A percentile compares a stretch with the other conserved stretches of the same genome.
Conservation (phyloP, 257 asterid genomes). For the Nicotiana noctiflora region DNA sequence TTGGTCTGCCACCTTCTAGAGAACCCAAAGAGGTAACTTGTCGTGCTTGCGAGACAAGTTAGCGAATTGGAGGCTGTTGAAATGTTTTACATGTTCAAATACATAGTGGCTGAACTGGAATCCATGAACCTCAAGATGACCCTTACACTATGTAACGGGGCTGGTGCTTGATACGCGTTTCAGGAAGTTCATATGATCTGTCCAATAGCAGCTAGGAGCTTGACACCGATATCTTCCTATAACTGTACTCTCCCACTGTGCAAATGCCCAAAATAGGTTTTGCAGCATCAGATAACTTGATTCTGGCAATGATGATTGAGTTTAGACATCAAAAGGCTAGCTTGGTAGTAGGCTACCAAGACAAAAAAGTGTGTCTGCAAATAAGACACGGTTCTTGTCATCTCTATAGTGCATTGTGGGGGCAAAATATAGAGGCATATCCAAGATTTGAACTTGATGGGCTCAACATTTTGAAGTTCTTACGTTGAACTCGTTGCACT, state of each 20-base stretch:
- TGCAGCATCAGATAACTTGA: background rate
- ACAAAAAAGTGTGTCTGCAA: background rate
- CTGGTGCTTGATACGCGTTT: conserved; percentile 29
- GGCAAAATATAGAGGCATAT: background rate
- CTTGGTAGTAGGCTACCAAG: background rate
- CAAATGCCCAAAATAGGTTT: background rate
- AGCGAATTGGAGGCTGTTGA: conserved; percentile 93
- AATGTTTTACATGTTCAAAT: conserved; percentile 84
- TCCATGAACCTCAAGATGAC: conserved; percentile 90
- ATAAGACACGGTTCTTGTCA: background rate
- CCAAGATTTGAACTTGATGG: too few species aligned
- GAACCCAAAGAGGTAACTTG: conserved; percentile 57
- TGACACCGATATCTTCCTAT: background rate
- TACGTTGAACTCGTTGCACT: too few species aligned
- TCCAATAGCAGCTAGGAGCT: background rate
- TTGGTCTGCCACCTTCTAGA: conserved; percentile 51
- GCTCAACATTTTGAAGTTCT: too few species aligned
- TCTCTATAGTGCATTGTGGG: background rate
- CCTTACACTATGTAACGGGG: conserved; percentile 50
- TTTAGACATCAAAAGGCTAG: background rate
- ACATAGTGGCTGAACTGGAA: conserved; percentile 85
- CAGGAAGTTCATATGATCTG: background rate
- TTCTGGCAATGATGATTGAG: background rate
- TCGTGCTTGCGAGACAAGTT: conserved; percentile 59
- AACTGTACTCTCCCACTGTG: background rate